A percentile compares a stretch with the other conserved stretches of the same genome.
Conservation (phyloP, 2,329 filamentous ascomycete species). For the Proliferodiscus dingleyae region DNA sequence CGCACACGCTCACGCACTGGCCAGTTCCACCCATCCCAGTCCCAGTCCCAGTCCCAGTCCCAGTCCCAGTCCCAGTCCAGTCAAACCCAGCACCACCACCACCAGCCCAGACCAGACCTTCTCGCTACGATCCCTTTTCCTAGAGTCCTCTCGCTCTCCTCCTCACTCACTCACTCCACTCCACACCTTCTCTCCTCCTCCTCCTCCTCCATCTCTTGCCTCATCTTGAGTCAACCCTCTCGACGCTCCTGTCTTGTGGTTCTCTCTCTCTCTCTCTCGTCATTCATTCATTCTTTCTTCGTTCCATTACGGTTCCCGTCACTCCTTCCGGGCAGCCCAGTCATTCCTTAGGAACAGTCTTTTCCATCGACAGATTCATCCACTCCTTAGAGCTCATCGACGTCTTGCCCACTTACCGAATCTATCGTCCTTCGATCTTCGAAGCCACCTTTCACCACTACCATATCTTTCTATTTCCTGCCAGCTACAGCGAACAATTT, state of each 20-base stretch:
- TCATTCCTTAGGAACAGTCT: constrained; percentile 33
- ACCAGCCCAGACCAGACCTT: neutral
- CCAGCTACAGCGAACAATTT: constrained; percentile 32
- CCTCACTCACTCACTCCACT: constrained; percentile 4
- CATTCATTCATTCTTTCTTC: constrained; percentile 28
- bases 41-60: too few species aligned
- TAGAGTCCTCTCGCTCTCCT: constrained; percentile 2
- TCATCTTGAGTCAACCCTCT: constrained; percentile 6
- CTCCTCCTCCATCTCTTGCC: too few species aligned
- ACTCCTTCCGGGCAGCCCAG: constrained; percentile 45
- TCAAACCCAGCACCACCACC: too few species aligned
- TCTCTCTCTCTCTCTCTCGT: too few species aligned
- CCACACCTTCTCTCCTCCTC: constrained; percentile 15
- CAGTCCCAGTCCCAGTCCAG: too few species aligned
- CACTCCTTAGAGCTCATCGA: constrained; percentile 21
- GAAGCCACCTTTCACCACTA: constrained; percentile 4
- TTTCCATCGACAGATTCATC: constrained; percentile 16
- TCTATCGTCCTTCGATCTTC: constrained; percentile 7
- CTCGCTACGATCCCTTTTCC: neutral
- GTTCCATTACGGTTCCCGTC: constrained; percentile 40
- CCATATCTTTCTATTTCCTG: constrained; percentile 29
- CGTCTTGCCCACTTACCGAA: constrained; percentile 12
- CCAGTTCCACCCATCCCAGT: too few species aligned
- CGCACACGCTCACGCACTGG: too few species aligned
- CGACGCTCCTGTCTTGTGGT: constrained; percentile 21